Percentiles rank a stretch among this genome's conserved stretches.
Evolutionary conservation across 2,329 filamentous ascomycete species (phyloP).

Genomic region (Claviceps capensis): DNA sequence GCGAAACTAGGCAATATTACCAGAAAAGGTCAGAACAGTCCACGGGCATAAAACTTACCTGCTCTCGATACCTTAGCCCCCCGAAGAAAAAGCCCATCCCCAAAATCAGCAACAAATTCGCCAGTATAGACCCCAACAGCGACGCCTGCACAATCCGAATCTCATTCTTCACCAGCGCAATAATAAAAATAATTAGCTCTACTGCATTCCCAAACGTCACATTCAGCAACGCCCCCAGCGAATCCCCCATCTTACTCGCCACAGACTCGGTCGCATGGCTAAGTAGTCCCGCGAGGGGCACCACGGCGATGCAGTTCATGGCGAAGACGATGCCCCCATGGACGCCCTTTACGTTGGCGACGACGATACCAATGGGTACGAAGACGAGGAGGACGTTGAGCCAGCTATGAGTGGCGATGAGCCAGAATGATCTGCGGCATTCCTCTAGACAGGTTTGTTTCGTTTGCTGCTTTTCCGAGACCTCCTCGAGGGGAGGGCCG

Average conservation of each 20-base stretch:
- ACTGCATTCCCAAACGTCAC: slow-evolving; percentile 71
- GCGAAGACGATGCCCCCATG: slow-evolving; percentile 53
- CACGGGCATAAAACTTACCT: slow-evolving; percentile 30
- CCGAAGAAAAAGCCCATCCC: slow-evolving; percentile 87
- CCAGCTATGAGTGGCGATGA: slow-evolving; percentile 58
- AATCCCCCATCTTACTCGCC: slow-evolving; percentile 57
- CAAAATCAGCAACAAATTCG: slow-evolving; percentile 76
- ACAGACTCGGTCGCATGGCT: slow-evolving; percentile 65
- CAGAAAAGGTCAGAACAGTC: too few relatives aligned
- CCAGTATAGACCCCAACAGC: slow-evolving; percentile 75
- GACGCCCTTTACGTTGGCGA: slow-evolving; percentile 38
- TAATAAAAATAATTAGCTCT: slow-evolving; percentile 58
- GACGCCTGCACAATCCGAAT: slow-evolving; percentile 89
- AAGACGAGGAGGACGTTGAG: slow-evolving; percentile 66
- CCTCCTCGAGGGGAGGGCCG: slow-evolving; percentile 7
- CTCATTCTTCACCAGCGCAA: slow-evolving; percentile 37
- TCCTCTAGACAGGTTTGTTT: slow-evolving; percentile 33
- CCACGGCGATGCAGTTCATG: slow-evolving; percentile 62
- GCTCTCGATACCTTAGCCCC: slow-evolving; percentile 75
- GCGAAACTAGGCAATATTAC: background rate
- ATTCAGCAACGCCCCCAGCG: slow-evolving; percentile 58
- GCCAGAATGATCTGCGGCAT: slow-evolving; percentile 35
- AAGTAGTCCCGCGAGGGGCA: slow-evolving; percentile 59
- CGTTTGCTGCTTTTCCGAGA: slow-evolving; percentile 7
- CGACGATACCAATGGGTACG: slow-evolving; percentile 62